These are phyloP conservation scores for Tricharina praecox DNA, from an alignment of 495 filamentous ascomycete genomes.

Conservation along the genomic window DNA sequence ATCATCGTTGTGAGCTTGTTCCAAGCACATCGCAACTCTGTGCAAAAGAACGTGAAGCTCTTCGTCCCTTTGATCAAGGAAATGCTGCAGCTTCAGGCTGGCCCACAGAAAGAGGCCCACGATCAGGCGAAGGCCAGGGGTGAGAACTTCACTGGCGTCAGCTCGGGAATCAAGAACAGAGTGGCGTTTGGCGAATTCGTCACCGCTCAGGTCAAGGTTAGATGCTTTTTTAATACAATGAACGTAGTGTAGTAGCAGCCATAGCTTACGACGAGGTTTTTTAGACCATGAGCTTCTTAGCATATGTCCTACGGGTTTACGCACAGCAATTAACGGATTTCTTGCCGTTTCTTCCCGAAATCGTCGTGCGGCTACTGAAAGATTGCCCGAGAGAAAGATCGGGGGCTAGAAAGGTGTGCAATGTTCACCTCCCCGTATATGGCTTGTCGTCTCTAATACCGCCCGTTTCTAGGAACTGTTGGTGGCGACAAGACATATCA, in stretches of 20 bases:
- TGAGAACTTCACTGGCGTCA: slow-evolving; percentile 80
- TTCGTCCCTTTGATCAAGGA: slow-evolving; percentile 91
- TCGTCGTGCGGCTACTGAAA: slow-evolving; percentile 78
- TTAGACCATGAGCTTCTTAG: slow-evolving; percentile 89
- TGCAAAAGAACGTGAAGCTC: slow-evolving; percentile 67
- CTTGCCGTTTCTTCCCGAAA: slow-evolving; percentile 67
- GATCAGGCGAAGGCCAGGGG: slow-evolving; percentile 55
- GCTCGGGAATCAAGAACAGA: slow-evolving; percentile 81
- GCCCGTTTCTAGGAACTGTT: slow-evolving; percentile 57
- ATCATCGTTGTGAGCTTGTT: slow-evolving; percentile 99
- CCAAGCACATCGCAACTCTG: slow-evolving; percentile 67
- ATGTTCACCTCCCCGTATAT: neutral
- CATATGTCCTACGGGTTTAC: slow-evolving; percentile 80
- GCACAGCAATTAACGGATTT: slow-evolving; percentile 79
- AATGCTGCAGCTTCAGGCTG: slow-evolving; percentile 70
- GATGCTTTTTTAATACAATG: too few species aligned
- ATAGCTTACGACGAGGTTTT: slow-evolving; percentile 1
- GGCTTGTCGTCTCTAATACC: too few species aligned
- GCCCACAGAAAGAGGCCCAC: slow-evolving; percentile 85
- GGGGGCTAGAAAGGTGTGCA: slow-evolving; percentile 51
- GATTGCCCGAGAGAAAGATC: slow-evolving; percentile 93
- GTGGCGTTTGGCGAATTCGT: slow-evolving; percentile 95
- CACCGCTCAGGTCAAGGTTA: slow-evolving; percentile 76
- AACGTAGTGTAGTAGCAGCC: too few species aligned
- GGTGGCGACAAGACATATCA: slow-evolving; percentile 93